phyloP scores from a whole-genome alignment of 2,329 filamentous ascomycete species.

The Aureobasidium sp. region DNA sequence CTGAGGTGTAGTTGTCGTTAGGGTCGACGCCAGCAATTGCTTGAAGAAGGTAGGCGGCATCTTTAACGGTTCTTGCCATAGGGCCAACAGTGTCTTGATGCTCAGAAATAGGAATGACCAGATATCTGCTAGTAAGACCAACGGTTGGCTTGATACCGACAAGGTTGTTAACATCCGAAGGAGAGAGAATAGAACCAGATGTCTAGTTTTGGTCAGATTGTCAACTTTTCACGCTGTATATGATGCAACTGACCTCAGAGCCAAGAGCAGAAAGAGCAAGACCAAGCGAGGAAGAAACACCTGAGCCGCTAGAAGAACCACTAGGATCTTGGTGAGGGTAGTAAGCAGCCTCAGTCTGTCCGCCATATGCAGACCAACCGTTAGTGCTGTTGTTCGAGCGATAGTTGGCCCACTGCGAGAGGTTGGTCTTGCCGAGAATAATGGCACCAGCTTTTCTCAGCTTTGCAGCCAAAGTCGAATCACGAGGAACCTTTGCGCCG shows the following conservation, averaged over 20 bases:
- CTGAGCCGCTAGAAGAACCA: conserved; percentile 55
- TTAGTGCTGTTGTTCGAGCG: conserved; percentile 48
- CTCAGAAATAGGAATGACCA: conserved; percentile 57
- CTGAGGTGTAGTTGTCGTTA: conserved; percentile 49
- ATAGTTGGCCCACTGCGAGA: conserved; percentile 58
- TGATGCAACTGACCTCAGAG: conserved; percentile 37
- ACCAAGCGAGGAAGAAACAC: conserved; percentile 50
- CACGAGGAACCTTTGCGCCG: conserved; percentile 47
- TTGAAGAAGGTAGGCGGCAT: conserved; percentile 48
- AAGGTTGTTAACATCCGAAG: conserved; percentile 48
- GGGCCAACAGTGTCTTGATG: conserved; percentile 50
- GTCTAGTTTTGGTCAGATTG: conserved; percentile 34
- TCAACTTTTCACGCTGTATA: background rate
- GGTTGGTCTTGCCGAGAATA: conserved; percentile 57
- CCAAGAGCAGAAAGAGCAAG: conserved; percentile 52
- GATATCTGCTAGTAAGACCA: conserved; percentile 51
- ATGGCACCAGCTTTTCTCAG: conserved; percentile 53
- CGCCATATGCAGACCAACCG: conserved; percentile 58
- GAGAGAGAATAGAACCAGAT: conserved; percentile 53
- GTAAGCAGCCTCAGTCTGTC: conserved; percentile 54
- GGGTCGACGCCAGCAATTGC: conserved; percentile 48
- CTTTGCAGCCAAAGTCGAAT: conserved; percentile 51
- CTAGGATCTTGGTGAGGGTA: conserved; percentile 52
- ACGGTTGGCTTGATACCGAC: conserved; percentile 62
- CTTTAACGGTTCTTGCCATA: conserved; percentile 50